Evolutionary conservation across 2,329 filamentous ascomycete genomes (phyloP), one percentile per base, ranked within the genome.

Genomic region (Trichoderma koningiopsis): DNA sequence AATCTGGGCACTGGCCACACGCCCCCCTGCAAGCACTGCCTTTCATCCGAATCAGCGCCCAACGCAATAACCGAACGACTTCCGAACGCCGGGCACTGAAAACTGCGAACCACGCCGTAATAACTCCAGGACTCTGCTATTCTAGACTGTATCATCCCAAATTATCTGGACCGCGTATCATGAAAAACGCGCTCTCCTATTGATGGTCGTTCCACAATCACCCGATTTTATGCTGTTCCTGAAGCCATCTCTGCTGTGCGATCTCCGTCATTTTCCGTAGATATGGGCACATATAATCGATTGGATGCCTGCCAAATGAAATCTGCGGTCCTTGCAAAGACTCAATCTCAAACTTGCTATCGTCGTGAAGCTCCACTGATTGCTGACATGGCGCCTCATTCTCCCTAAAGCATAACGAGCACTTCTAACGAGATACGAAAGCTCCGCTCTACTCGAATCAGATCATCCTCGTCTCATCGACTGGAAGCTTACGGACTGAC

Each of bases 21-120:
- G 10, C 37, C 58, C 43, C 29, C 43, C 19, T 53, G 40, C 14
- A 31, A 13, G 31, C 24, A n/a, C 22, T 66, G 63, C 63, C 63
- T 59, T 67, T 67, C 63, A 67, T 67, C 63, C 63, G 63, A 67
- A 43, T 24, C 52, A 31, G 19, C 35, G 16, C 24, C 27, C n/a
- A 16, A 55, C 40, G 37, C 53, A 67, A 58, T 67, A 67, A 67
- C 63, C 63, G 63, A 67, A 67, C 63, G 63, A 67, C 63, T 58
- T 52, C 63, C 63, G 63, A 67, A 67, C 63, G 24, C 63, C 63
- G 55, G 53, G 27, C 27, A 33, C 35, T 19, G 16, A 6, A 63
- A 55, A 55, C 40, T 27, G 58, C 31, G 29, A 27, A n/a, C 58
- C 58, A 43, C 58, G 27, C 35, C 24, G 47, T n/a, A 47, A 24